phyloP scores from a whole-genome alignment of 257 asterid species.

The Orobanche coerulescens region DNA sequence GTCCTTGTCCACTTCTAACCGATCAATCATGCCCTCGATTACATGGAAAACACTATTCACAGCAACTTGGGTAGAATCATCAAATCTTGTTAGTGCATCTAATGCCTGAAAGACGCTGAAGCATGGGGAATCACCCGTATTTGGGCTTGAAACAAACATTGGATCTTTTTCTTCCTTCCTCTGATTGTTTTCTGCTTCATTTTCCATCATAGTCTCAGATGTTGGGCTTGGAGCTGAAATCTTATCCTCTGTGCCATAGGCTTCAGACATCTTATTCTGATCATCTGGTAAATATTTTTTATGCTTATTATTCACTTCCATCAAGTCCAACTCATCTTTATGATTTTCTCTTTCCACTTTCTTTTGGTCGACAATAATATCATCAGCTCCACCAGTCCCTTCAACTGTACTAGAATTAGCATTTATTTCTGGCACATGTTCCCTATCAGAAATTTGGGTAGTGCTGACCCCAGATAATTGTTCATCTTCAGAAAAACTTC shows the following conservation, averaged over 20 bases:
- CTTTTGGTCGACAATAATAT: constrained; percentile 25
- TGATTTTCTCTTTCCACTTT: constrained; percentile 31
- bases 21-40: constrained; percentile 77
- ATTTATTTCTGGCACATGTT: constrained; percentile 30
- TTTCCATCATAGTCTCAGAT: constrained; percentile 37
- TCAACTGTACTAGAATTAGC: constrained; percentile 27
- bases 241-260: constrained; percentile 33
- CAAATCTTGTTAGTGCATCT: constrained; percentile 69
- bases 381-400: constrained; percentile 37
- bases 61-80: constrained; percentile 94
- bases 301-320: constrained; percentile 18
- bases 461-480: constrained; percentile 27
- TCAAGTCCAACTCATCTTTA: constrained; percentile 23
- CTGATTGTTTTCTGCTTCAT: constrained; percentile 36
- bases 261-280: constrained; percentile 27
- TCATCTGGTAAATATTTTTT: constrained; percentile 30
- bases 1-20: constrained; percentile 49
- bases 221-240: constrained; percentile 34
- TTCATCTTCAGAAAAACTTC: constrained; percentile 26
- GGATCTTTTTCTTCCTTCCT: constrained; percentile 39
- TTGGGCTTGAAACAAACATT: constrained; percentile 28
- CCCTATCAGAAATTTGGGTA: constrained; percentile 32
- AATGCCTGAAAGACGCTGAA: constrained; percentile 80
- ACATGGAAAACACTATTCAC: constrained; percentile 80
- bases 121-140: constrained; percentile 35